Evolutionary conservation across 441 rosid genomes (phyloP), one percentile per base, ranked within the genome.

Genomic region (Croton setiger): DNA sequence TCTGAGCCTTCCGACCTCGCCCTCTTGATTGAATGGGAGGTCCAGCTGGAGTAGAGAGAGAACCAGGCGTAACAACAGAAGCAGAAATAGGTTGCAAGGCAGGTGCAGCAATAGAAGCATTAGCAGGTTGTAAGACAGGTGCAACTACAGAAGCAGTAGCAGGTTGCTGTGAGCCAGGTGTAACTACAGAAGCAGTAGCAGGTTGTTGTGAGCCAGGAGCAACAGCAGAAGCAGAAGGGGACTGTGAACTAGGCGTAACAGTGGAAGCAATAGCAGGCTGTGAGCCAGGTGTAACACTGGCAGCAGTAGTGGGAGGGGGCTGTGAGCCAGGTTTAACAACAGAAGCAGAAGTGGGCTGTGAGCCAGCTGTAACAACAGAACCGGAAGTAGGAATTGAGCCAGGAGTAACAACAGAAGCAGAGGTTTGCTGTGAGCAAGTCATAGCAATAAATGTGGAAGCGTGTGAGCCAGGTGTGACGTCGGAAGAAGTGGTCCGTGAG

Each of bases 1-100:
- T 67, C 68, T 82, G 88, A 77, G 78, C 74, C 84, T 83, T 87
- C 59, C 84, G 80, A 71, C 95, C 92, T 57, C 81, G 85, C 33
- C 89, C 89, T 77, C 77, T 86, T 56, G 85, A 73, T 68, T 84
- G 89, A 67, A 71, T 56, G 5, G 75, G 74, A 66, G 68, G 64
- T 55, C 21, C 21, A 56, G 70, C 39, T 55, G 63, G 3, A 33
- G 21, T 33, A 56, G 63, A 27, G 15, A 37, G 61, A 1, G 36
- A 52, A 7, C 49, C 59, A 18, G 69, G 45, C 37, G 60, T 18
- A 20, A 18, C 33, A 37, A 13, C 49, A 51, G 69, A 53, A 53
- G 59, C 44, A 65, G 68, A 66, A 35, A n/a, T 43, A 36, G 69
- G 36, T 53, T 52, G 60, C 20, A 20, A 37, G 33, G 49, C 69